Percentiles rank a stretch among this genome's conserved stretches.
phyloP scores from a whole-genome alignment of 139 green algal species.

The Chlamydomonas schloesseri region DNA sequence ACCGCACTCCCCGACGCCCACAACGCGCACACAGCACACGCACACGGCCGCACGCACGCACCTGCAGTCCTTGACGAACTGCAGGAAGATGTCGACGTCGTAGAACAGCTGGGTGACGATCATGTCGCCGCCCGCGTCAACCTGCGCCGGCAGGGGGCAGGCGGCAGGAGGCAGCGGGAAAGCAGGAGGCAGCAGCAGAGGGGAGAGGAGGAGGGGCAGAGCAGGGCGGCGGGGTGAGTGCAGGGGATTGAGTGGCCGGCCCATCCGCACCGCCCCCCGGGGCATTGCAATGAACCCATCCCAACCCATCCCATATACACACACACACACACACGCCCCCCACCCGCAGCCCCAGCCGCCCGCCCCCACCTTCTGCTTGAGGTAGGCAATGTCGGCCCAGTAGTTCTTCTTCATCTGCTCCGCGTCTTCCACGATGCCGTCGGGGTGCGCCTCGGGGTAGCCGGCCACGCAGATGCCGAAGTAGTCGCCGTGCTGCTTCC shows the following conservation, averaged over 20 bases:
- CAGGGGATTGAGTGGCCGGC: no score
- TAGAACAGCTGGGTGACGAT: constrained; percentile 98
- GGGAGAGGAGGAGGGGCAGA: background rate
- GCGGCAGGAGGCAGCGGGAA: background rate
- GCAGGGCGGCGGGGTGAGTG: no score
- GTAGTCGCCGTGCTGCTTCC: constrained; percentile 87
- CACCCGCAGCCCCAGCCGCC: no score
- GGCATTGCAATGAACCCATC: no score
- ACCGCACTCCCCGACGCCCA: no score
- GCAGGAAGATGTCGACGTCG: constrained; percentile 88
- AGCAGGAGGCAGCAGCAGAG: background rate
- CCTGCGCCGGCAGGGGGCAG: constrained; percentile 36
- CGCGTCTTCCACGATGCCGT: constrained; percentile 89
- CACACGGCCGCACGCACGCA: background rate
- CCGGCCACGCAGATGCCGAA: constrained; percentile 96
- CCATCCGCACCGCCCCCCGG: no score
- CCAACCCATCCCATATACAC: no score
- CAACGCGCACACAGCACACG: no score
- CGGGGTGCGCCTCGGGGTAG: constrained; percentile 97
- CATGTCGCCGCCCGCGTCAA: constrained; percentile 94
- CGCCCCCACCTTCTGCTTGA: constrained; percentile 90
- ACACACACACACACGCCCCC: no score
- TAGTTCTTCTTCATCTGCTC: constrained; percentile 85
- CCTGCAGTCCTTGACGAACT: constrained; percentile 78
- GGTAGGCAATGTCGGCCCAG: constrained; percentile 89